Conservation (phyloP, 2,329 filamentous ascomycete species). For the Fusarium xylarioides region DNA sequence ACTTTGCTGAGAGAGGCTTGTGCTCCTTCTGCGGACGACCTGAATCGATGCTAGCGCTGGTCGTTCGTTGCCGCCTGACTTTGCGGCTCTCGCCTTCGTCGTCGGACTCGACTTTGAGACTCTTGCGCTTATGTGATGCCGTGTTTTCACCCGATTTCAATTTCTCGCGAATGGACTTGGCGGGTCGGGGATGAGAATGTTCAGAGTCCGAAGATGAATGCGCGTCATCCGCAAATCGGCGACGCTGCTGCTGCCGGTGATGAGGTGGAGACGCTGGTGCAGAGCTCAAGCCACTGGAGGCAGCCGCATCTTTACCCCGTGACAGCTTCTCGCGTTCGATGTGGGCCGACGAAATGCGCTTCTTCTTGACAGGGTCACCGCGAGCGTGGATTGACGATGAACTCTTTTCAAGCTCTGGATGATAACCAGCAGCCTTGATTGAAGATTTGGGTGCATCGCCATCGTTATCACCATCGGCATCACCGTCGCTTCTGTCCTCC, state of each 20-base stretch:
- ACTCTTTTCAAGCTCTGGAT: conserved; percentile 48
- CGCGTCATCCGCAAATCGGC: conserved; percentile 49
- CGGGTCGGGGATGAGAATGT: conserved; percentile 50
- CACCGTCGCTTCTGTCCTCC: conserved; percentile 69
- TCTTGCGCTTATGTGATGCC: conserved; percentile 62
- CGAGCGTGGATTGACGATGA: conserved; percentile 47
- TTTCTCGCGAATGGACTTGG: conserved; percentile 60
- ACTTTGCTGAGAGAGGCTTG: conserved; percentile 46
- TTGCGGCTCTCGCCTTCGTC: conserved; percentile 66
- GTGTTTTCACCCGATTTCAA: conserved; percentile 58
- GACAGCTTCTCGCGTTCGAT: conserved; percentile 52
- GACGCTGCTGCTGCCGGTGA: conserved; percentile 44
- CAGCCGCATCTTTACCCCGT: conserved; percentile 56
- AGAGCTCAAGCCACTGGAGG: conserved; percentile 66
- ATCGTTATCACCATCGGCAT: conserved; percentile 45
- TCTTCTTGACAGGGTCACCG: conserved; percentile 57
- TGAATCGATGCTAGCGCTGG: conserved; percentile 53
- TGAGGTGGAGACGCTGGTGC: conserved; percentile 64
- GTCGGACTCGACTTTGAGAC: conserved; percentile 63
- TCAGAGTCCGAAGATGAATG: conserved; percentile 67
- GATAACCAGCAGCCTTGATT: conserved; percentile 43
- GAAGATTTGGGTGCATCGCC: conserved; percentile 52
- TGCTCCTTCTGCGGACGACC: conserved; percentile 46
- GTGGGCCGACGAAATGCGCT: conserved; percentile 51
- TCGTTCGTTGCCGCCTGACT: conserved; percentile 61